Evolutionary conservation across 2,329 filamentous ascomycete genomes (phyloP), one percentile per base, ranked within the genome.

Genomic region (Didymella keratinophila): DNA sequence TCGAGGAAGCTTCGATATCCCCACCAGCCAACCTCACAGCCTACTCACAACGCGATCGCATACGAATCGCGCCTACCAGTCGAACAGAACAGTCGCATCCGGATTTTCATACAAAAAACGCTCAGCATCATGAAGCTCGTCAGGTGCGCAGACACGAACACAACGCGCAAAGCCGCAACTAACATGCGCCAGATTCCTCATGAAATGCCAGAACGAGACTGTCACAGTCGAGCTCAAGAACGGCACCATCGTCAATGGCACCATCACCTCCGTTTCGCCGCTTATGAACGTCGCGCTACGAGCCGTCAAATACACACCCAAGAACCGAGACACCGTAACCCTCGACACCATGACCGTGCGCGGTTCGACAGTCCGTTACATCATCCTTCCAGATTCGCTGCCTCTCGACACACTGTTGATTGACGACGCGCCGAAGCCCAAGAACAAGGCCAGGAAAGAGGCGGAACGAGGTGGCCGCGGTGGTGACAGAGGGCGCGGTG

Each of bases 391-490:
- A 56, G 95, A 99, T 81, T 95, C 91, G 64, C 85, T 99, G 72
- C 94, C 94, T 37, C 86, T 99, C 65, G 95, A 99, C 79, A 97
- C 94, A 39, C 86, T 99, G 52, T 86, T 99, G 62, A 93, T 99
- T 69, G 95, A 99, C 78, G 95, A 99, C 80, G 88, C 92, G 72
- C 93, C 94, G 50, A 99, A 99, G 84, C 94, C 95, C 61, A 98
- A 98, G 90, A 99, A 99, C 83, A 99, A 99, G 88, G 94, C 95
- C 25, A 87, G 94, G 76, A 99, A 99, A 85, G 95, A 98, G 81
- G 85, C 79, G 7, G 81, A 84, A 30, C 86, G 87, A 58, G 73
- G 77, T 54, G 72, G 72, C 43, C 85, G 86, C 43, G 76, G 78
- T 34, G 76, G 77, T 30, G 58, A 56, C 32, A 84, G 83, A 43